Evolutionary conservation across 371 early-diverging fungal species (phyloP).

Genomic region (Aphelidium insulamus): DNA sequence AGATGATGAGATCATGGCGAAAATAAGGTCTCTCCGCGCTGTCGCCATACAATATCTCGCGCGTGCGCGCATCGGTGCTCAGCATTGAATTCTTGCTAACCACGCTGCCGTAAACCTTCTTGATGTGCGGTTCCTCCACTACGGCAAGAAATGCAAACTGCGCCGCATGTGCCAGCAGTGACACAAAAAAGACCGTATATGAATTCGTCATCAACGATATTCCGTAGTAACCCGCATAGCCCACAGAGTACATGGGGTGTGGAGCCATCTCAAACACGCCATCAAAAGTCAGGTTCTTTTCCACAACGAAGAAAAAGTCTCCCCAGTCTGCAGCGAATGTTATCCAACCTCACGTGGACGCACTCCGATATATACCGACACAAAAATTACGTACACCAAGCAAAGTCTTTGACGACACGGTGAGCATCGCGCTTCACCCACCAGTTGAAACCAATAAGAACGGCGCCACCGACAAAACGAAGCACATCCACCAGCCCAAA

Average conservation of each 20-base stretch:
- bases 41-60: no score
- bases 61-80: no score
- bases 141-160: conserved; percentile 69
- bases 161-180: conserved; percentile 62
- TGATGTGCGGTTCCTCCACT: conserved; percentile 69
- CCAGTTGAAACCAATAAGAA: conserved; percentile 65
- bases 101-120: not conserved
- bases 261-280: conserved; percentile 91
- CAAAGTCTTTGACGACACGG: conserved; percentile 85
- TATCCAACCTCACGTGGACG: not conserved
- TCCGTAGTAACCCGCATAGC: conserved; percentile 88
- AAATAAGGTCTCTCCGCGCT: no score
- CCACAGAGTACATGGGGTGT: conserved; percentile 95
- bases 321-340: conserved; percentile 58
- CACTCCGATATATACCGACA: not conserved
- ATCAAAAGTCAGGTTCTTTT: conserved; percentile 66
- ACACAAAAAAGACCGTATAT: conserved; percentile 69
- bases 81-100: no score
- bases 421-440: conserved; percentile 94
- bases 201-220: conserved; percentile 57
- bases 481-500: conserved; percentile 26
- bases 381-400: conserved; percentile 60
- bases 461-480: conserved; percentile 47
- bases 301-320: conserved; percentile 86
- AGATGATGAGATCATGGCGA: conserved; percentile 61